A percentile compares a stretch with the other conserved stretches of the same genome.
Evolutionary conservation across 306 rosid species (phyloP).

Genomic region (Senna tora): DNA sequence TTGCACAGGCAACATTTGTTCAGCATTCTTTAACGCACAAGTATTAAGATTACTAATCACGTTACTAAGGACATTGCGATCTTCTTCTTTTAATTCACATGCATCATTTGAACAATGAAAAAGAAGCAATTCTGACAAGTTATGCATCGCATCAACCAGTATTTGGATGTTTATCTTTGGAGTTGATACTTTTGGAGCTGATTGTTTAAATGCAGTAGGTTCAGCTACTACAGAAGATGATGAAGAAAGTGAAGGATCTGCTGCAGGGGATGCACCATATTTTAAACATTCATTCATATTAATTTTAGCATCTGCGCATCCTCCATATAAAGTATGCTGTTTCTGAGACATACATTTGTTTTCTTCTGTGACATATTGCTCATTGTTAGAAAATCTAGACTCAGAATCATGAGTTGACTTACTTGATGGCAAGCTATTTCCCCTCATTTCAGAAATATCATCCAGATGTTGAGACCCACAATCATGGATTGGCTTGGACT

Average conservation of each 20-base stretch:
- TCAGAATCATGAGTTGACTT: conserved; percentile 41
- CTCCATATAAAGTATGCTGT: conserved; percentile 33
- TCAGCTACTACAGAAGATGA: conserved; percentile 44
- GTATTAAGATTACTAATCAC: conserved; percentile 62
- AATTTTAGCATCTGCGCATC: conserved; percentile 37
- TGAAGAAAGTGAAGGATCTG: conserved; percentile 34
- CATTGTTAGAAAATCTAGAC: conserved; percentile 41
- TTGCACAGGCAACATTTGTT: conserved; percentile 31
- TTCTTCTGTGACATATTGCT: conserved; percentile 44
- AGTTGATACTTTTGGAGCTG: conserved; percentile 44
- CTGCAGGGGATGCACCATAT: conserved; percentile 33
- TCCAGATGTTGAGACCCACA: conserved; percentile 41
- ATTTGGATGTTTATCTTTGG: conserved; percentile 56
- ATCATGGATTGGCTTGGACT: conserved; percentile 42
- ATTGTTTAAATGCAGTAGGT: conserved; percentile 40
- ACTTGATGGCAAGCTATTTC: conserved; percentile 35
- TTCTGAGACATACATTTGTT: conserved; percentile 41
- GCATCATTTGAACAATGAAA: conserved; percentile 50
- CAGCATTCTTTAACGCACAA: conserved; percentile 57
- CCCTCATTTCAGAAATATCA: conserved; percentile 40
- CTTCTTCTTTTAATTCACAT: conserved; percentile 54
- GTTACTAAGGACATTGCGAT: conserved; percentile 48
- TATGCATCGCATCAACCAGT: conserved; percentile 61
- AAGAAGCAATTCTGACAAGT: conserved; percentile 70
- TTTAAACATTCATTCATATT: conserved; percentile 37